Percentiles rank a stretch among this genome's conserved stretches.
Conservation (phyloP, 106 monocot genomes). For the Dendrobium chrysotoxum region DNA sequence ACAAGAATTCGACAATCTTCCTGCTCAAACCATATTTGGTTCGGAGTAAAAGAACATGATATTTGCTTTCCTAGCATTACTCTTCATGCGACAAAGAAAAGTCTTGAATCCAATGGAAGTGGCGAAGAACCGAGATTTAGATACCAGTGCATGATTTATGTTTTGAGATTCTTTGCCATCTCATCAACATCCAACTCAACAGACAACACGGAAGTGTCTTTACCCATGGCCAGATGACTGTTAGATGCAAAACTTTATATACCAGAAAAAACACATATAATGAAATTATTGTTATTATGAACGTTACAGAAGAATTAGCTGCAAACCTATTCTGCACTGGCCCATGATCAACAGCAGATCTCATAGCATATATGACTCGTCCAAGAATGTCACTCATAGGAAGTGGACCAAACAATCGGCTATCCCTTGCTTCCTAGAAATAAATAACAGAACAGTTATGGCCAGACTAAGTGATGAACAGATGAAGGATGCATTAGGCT, state of each 20-base stretch:
- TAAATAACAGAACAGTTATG: neutral
- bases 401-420: slow-evolving; percentile 7
- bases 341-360: slow-evolving; percentile 60
- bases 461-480: neutral
- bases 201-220: slow-evolving; percentile 63
- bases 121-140: neutral
- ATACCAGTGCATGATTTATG: slow-evolving; percentile 10
- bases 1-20: neutral
- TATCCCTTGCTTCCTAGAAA: slow-evolving; percentile 53
- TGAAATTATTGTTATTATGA: neutral
- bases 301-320: neutral
- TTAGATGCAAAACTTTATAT: neutral
- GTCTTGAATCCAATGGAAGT: neutral
- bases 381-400: slow-evolving; percentile 35
- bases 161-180: slow-evolving; percentile 67
- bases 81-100: neutral
- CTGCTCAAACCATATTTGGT: neutral
- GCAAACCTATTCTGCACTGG: slow-evolving; percentile 79
- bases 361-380: slow-evolving; percentile 45
- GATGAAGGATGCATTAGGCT: neutral
- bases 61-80: neutral
- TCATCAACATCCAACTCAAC: slow-evolving; percentile 93
- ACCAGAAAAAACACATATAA: neutral
- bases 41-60: neutral
- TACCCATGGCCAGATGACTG: slow-evolving; percentile 50